These are phyloP conservation scores for Hymenotorrendiella dingleyae DNA, from an alignment of 2,329 filamentous ascomycete species.

Conservation along the genomic window DNA sequence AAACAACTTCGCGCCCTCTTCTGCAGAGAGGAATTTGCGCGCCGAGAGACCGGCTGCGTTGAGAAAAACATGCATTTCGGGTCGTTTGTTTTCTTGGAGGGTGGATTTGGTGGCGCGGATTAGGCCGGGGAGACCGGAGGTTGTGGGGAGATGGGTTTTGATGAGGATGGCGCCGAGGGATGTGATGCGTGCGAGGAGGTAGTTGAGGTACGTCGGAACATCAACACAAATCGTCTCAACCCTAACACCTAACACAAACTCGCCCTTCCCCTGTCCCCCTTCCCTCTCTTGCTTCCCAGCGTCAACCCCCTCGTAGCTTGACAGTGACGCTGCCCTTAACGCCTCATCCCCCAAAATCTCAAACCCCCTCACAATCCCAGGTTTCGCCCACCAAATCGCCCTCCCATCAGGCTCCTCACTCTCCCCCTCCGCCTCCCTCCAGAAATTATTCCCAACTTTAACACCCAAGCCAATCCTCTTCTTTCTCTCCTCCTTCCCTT, in stretches of 20 bases:
- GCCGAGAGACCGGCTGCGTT: slow-evolving; percentile 40
- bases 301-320: background rate
- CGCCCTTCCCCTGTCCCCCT: no score
- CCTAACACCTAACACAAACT: slow-evolving; percentile 10
- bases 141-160: slow-evolving; percentile 2
- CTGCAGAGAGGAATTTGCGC: slow-evolving; percentile 31
- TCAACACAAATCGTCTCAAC: slow-evolving; percentile 17
- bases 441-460: background rate
- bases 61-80: slow-evolving; percentile 27
- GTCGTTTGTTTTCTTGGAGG: slow-evolving; percentile 1
- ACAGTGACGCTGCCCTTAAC: background rate
- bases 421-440: background rate
- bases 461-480: slow-evolving; percentile 14
- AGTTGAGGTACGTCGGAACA: slow-evolving; percentile 10
- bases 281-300: background rate
- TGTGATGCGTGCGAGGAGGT: slow-evolving; percentile 24
- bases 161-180: slow-evolving; percentile 8
- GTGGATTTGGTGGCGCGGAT: slow-evolving; percentile 7
- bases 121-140: slow-evolving; percentile 8
- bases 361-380: slow-evolving; percentile 6
- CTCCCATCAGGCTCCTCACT: slow-evolving; percentile 15
- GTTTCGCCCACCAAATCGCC: slow-evolving; percentile 14
- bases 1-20: slow-evolving; percentile 27
- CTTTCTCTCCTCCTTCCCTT: slow-evolving; percentile 22
- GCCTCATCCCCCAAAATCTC: background rate